Conservation (phyloP, 2,329 filamentous ascomycete species). For the Tolypocladium ophioglossoides region DNA sequence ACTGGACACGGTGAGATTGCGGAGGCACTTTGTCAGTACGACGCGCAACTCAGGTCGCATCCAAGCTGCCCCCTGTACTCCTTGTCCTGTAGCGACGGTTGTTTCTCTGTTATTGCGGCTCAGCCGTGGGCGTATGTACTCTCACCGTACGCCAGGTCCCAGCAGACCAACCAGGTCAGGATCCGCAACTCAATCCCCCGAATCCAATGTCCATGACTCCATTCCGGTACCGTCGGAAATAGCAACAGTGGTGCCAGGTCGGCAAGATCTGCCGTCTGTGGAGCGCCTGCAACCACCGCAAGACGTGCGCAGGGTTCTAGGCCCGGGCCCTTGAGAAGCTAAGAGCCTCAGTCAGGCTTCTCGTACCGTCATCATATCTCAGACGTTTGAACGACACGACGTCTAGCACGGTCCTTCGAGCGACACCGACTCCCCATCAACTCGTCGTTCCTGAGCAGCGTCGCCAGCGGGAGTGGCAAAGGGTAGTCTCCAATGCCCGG, state of each 20-base stretch:
- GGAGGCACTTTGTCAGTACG: not conserved
- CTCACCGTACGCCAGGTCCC: not conserved
- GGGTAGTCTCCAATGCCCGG: no score
- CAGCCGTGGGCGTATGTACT: no score
- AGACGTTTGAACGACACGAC: not conserved
- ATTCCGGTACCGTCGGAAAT: not conserved
- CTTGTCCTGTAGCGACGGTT: not conserved
- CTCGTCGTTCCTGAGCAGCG: no score
- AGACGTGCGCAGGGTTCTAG: not conserved
- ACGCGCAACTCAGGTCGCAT: not conserved
- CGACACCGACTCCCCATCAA: no score
- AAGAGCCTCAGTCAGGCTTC: not conserved
- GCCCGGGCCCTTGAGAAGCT: not conserved
- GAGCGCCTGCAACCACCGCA: not conserved
- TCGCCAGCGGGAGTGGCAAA: no score
- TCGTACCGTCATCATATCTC: not conserved
- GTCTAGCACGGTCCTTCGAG: not conserved
- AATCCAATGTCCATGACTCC: no score
- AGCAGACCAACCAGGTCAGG: not conserved
- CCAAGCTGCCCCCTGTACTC: not conserved
- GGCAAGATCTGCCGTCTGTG: not conserved
- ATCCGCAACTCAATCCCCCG: not conserved
- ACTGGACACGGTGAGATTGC: not conserved
- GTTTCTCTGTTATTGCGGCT: not conserved
- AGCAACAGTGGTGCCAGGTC: not conserved